These are phyloP conservation scores for Schizonepeta tenuifolia DNA, from an alignment of 257 asterid genomes.

Conservation along the genomic window DNA sequence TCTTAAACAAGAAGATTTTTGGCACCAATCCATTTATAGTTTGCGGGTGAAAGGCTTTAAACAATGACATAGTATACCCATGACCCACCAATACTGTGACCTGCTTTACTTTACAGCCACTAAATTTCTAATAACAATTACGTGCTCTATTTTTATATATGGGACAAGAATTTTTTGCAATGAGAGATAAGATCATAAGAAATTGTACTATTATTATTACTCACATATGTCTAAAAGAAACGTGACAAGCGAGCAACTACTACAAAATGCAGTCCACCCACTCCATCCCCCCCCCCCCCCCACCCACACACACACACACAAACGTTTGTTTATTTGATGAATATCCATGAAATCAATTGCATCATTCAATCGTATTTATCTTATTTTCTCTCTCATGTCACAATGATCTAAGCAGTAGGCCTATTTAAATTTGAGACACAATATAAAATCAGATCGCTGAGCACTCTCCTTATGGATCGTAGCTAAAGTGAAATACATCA, in stretches of 20 bases:
- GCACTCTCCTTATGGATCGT: not conserved
- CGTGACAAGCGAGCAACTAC: constrained; percentile 31
- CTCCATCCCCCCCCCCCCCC: not conserved
- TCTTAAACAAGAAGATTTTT: not conserved
- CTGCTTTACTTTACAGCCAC: constrained; percentile 36
- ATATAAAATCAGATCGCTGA: not conserved
- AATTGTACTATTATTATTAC: not conserved
- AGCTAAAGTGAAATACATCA: not conserved
- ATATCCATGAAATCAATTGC: constrained; percentile 12
- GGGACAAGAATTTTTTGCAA: constrained; percentile 13
- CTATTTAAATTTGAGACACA: not conserved
- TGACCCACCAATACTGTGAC: constrained; percentile 51
- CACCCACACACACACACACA: too few relatives aligned
- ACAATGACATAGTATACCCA: constrained; percentile 23
- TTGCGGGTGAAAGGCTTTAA: constrained; percentile 26
- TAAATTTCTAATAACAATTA: constrained; percentile 23
- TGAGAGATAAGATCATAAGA: constrained; percentile 26
- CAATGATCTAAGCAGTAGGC: constrained; percentile 34
- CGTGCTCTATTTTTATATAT: constrained; percentile 18
- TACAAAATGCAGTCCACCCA: constrained; percentile 15
- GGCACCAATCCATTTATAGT: constrained; percentile 10
- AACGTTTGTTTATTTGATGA: not conserved
- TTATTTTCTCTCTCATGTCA: constrained; percentile 36
- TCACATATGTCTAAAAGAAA: constrained; percentile 28
- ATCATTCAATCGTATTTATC: not conserved